Evolutionary conservation across 441 rosid genomes (phyloP), one percentile per base, ranked within the genome.

Genomic region (Populus hybrid): DNA sequence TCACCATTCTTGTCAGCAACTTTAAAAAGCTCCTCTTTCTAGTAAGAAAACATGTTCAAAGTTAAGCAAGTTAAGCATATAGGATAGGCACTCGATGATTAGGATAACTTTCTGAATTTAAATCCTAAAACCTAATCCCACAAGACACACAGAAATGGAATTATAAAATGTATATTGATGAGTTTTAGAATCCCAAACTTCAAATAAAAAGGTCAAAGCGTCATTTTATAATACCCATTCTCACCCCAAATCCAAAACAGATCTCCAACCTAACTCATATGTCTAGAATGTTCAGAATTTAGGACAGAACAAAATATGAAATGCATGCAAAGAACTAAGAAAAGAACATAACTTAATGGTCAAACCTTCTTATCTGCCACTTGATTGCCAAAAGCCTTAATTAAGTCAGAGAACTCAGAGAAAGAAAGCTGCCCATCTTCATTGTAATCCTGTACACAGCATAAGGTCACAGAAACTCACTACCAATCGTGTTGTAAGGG

Each of bases 11-110:
- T 74, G 82, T 93, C 98, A n/a, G n/a, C n/a, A n/a, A n/a, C n/a
- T n/a, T n/a, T n/a, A n/a, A n/a, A n/a, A n/a, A n/a, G n/a, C n/a
- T 87, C 97, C 86, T 93, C 92, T 91, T 91, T 95, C 99, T 95
- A 86, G 84, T 24, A 64, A 86, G 6, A 76, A 72, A 64, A 31
- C 36, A 28, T n/a, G 68, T 26, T 61, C 66, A 24, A 21, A 65
- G 59, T 42, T 68, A 35, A 5, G 1, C 38, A 35, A 38, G 45
- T 38, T 38, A 4, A 50, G 56, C 56, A 50, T 35, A 28, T 12
- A 73, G 69, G 14, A 61, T 40, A 8, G 36, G 63, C 20, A 9
- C 65, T 64, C 14, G 24, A 50, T 2, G 29, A 29, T 64, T 72
- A 72, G 59, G 68, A 40, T 20, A 67, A 10, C 2, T 20, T 50